These are phyloP conservation scores for Colletotrichum melonis DNA, from an alignment of 2,329 filamentous ascomycete species.

Conservation along the genomic window DNA sequence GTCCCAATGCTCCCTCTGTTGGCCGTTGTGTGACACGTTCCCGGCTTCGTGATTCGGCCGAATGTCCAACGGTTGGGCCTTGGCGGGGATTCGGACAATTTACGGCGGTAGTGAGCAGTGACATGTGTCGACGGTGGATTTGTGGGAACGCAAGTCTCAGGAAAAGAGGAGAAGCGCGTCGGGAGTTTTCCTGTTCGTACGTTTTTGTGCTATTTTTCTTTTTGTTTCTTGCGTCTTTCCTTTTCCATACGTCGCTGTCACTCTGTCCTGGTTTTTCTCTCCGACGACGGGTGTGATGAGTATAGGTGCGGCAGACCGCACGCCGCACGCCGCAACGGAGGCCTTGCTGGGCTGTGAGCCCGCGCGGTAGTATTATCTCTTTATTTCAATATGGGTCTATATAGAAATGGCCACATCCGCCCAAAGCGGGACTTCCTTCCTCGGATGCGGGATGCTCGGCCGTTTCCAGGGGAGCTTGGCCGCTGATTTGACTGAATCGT, in stretches of 20 bases:
- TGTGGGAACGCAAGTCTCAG: constrained; percentile 20
- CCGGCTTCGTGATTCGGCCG: constrained; percentile 16
- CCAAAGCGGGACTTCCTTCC: constrained; percentile 13
- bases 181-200: neutral
- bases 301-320: neutral
- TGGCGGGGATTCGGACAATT: constrained; percentile 22
- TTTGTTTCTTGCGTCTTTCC: neutral
- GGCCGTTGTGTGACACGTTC: neutral
- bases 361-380: neutral
- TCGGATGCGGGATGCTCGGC: constrained; percentile 12
- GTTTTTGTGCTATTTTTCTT: neutral
- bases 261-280: neutral
- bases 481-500: constrained; percentile 14
- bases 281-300: neutral
- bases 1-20: neutral
- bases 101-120: neutral
- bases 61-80: neutral
- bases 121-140: constrained; percentile 17
- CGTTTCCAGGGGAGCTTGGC: constrained; percentile 15
- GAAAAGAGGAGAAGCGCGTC: neutral
- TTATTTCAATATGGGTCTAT: neutral
- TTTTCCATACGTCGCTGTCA: neutral
- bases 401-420: neutral
- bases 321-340: neutral
- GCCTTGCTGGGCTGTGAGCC: neutral